Conservation (phyloP, 192 early-diverging fungal genomes). For the Coemansia brasiliensis region DNA sequence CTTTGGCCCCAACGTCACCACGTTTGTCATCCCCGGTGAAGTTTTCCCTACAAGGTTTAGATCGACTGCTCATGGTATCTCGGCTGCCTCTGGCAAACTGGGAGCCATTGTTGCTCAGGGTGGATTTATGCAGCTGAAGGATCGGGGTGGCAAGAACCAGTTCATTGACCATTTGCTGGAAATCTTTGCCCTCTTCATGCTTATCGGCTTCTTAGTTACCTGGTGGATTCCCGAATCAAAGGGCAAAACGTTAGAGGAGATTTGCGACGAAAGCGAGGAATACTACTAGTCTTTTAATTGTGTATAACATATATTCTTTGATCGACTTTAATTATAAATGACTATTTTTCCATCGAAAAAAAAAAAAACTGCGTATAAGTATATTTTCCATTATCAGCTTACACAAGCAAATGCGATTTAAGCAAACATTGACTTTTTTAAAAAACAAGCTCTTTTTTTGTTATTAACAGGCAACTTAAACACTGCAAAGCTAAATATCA, state of each 20-base stretch:
- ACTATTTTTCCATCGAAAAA: too few species aligned
- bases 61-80: conserved; percentile 79
- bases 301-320: too few species aligned
- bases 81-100: conserved; percentile 75
- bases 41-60: conserved; percentile 81
- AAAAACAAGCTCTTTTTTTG: conserved; percentile 8
- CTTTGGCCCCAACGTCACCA: conserved; percentile 95
- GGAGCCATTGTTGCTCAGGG: conserved; percentile 77
- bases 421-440: too few species aligned
- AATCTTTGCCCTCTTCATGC: conserved; percentile 77
- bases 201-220: conserved; percentile 63
- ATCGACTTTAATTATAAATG: too few species aligned
- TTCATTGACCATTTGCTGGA: conserved; percentile 61
- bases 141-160: conserved; percentile 68
- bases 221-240: conserved; percentile 55
- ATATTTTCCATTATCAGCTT: too few species aligned
- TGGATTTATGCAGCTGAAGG: conserved; percentile 70
- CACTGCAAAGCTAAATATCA: conserved; percentile 43
- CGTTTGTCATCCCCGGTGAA: conserved; percentile 82
- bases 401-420: too few species aligned
- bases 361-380: too few species aligned
- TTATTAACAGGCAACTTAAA: conserved; percentile 30
- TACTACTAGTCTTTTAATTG: conserved; percentile 42
- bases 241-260: conserved; percentile 54
- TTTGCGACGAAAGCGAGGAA: conserved; percentile 42